Percentiles rank a stretch among this genome's conserved stretches.
These are phyloP conservation scores for Hypomyces perniciosus DNA, from an alignment of 2,329 filamentous ascomycete species.

Conservation along the genomic window DNA sequence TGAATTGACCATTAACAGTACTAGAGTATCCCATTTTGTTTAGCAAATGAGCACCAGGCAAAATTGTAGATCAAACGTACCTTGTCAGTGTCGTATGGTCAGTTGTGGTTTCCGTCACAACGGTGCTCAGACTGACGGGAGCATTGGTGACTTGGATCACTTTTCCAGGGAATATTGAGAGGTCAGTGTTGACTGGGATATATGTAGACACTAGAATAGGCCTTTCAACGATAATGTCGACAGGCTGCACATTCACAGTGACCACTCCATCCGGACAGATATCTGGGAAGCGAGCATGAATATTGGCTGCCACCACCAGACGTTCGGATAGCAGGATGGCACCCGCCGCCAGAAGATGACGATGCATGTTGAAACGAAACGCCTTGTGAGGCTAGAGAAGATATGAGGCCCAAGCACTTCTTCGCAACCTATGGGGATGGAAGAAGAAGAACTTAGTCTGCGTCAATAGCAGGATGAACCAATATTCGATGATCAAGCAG, in stretches of 20 bases:
- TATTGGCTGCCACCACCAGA: not conserved
- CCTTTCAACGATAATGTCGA: slow-evolving; percentile 5
- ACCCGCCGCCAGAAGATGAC: not conserved
- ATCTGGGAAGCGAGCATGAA: not conserved
- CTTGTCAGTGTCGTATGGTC: not conserved
- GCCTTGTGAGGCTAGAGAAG: no score
- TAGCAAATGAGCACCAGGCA: no score
- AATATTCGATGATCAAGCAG: no score
- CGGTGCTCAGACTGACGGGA: slow-evolving; percentile 9
- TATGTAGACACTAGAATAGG: slow-evolving; percentile 8
- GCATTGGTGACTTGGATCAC: slow-evolving; percentile 12
- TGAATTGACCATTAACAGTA: no score
- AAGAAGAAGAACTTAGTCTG: no score
- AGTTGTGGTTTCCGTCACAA: slow-evolving; percentile 10
- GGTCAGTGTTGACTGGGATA: slow-evolving; percentile 8
- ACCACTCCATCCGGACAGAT: not conserved
- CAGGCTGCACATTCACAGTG: slow-evolving; percentile 7
- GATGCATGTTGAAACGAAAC: not conserved
- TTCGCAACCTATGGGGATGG: no score
- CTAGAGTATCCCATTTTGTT: no score
- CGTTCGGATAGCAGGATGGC: slow-evolving; percentile 1
- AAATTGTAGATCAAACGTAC: not conserved
- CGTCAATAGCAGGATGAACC: no score
- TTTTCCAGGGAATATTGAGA: slow-evolving; percentile 6
- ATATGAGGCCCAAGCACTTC: no score